phyloP scores from a whole-genome alignment of 768 basidiomycete genomes.

The Antrodiella citrinella region DNA sequence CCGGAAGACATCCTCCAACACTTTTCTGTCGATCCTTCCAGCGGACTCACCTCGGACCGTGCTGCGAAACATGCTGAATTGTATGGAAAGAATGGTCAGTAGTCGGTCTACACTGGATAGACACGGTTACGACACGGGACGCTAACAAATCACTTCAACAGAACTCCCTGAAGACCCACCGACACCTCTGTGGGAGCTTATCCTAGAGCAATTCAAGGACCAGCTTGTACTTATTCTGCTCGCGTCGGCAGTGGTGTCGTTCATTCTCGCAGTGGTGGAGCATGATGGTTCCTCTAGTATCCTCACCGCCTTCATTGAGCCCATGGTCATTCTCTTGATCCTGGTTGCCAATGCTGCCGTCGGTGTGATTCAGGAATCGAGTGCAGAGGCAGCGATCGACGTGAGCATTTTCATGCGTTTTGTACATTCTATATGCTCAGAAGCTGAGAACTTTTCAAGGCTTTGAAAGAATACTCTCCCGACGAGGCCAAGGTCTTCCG shows the following conservation, averaged over 20 bases:
- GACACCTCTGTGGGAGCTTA: conserved; percentile 88
- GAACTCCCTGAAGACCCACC: conserved; percentile 89
- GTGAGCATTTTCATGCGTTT: conserved; percentile 39
- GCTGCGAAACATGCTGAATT: conserved; percentile 65
- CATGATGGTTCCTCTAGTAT: conserved; percentile 57
- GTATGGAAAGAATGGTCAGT: conserved; percentile 81
- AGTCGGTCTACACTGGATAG: not conserved
- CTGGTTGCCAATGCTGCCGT: conserved; percentile 96
- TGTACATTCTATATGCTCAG: conserved; percentile 5
- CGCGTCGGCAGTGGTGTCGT: conserved; percentile 88
- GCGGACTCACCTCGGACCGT: conserved; percentile 60
- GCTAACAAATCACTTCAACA: conserved; percentile 24
- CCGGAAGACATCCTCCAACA: conserved; percentile 63
- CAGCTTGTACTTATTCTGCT: conserved; percentile 96
- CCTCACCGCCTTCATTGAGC: conserved; percentile 90
- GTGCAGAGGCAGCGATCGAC: conserved; percentile 95
- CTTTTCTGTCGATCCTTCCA: conserved; percentile 54
- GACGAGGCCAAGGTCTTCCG: conserved; percentile 92
- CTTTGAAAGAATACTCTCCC: conserved; percentile 93
- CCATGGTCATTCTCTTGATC: conserved; percentile 90
- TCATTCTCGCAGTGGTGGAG: conserved; percentile 86
- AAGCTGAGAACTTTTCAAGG: too few species aligned
- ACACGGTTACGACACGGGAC: not conserved
- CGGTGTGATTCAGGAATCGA: conserved; percentile 94
- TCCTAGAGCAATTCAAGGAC: conserved; percentile 99